Evolutionary conservation across 148 eudicot species (phyloP).

Genomic region (Diospyros kaki): DNA sequence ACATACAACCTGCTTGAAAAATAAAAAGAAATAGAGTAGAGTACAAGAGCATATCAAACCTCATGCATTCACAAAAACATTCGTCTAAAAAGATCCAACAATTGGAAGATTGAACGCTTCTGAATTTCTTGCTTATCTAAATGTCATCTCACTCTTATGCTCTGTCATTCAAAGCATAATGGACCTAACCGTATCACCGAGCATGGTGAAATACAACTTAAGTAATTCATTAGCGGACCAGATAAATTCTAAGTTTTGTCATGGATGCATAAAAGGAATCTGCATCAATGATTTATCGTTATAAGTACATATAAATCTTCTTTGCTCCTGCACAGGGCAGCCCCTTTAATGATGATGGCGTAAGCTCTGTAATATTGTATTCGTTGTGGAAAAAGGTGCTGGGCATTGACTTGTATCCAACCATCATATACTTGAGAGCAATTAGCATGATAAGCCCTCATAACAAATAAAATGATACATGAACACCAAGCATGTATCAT

Average conservation of each 20-base stretch:
- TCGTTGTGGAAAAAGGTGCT: too few species aligned
- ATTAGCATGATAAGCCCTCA: background rate
- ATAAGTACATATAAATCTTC: too few species aligned
- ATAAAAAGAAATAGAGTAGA: background rate
- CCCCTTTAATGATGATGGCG: too few species aligned
- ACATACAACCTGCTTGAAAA: background rate
- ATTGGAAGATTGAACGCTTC: too few species aligned
- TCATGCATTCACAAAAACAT: background rate
- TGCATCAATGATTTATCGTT: background rate
- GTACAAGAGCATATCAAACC: background rate
- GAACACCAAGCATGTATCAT: too few species aligned
- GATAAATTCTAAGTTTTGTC: background rate
- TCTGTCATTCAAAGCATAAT: background rate
- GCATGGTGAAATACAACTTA: background rate
- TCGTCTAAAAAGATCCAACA: background rate
- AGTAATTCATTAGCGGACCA: background rate
- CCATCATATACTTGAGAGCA: background rate
- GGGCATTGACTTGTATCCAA: too few species aligned
- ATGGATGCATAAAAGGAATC: background rate
- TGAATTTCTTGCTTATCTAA: background rate
- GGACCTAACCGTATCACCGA: background rate
- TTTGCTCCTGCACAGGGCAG: too few species aligned
- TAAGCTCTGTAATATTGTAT: too few species aligned
- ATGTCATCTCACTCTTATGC: background rate
- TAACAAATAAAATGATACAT: background rate